A percentile compares a stretch with the other conserved stretches of the same genome.
Evolutionary conservation across 2,329 filamentous ascomycete genomes (phyloP).

Genomic region (Hymenoscyphus fraxineus): DNA sequence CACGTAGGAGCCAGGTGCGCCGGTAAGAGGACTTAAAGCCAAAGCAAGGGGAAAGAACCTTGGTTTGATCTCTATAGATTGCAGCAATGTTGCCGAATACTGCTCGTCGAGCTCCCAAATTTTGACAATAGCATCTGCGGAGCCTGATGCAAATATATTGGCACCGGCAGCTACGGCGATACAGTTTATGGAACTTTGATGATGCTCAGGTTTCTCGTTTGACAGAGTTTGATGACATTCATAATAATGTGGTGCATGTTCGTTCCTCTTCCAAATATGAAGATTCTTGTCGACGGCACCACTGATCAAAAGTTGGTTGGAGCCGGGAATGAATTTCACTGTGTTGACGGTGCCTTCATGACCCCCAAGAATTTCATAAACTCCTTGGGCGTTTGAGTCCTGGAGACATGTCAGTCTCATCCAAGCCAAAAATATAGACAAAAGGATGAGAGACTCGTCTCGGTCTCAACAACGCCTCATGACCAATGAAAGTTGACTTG

Average conservation of each 20-base stretch:
- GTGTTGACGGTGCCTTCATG: conserved; percentile 80
- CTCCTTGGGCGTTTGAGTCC: conserved; percentile 44
- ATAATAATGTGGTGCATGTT: conserved; percentile 30
- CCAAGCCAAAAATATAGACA: background rate
- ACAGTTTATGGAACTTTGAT: conserved; percentile 73
- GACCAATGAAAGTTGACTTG: conserved; percentile 39
- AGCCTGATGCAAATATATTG: conserved; percentile 67
- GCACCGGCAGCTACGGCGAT: conserved; percentile 42
- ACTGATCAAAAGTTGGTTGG: conserved; percentile 62
- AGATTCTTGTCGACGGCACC: conserved; percentile 79
- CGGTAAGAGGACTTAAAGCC: conserved; percentile 60
- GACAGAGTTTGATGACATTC: conserved; percentile 49
- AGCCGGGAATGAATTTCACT: conserved; percentile 67
- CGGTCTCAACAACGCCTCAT: background rate
- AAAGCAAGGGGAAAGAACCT: conserved; percentile 79
- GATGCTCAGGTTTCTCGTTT: conserved; percentile 45
- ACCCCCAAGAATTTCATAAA: conserved; percentile 65
- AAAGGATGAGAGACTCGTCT: background rate
- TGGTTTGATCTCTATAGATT: conserved; percentile 69
- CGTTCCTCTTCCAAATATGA: conserved; percentile 62
- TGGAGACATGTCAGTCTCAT: conserved; percentile 13
- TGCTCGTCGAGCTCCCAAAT: conserved; percentile 61
- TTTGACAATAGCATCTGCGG: conserved; percentile 69
- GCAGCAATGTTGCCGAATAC: conserved; percentile 51
- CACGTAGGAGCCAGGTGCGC: conserved; percentile 50